Base-by-base conservation (phyloP, 306 rosid species). In the Herpetospermum pedunculosum region DNA sequence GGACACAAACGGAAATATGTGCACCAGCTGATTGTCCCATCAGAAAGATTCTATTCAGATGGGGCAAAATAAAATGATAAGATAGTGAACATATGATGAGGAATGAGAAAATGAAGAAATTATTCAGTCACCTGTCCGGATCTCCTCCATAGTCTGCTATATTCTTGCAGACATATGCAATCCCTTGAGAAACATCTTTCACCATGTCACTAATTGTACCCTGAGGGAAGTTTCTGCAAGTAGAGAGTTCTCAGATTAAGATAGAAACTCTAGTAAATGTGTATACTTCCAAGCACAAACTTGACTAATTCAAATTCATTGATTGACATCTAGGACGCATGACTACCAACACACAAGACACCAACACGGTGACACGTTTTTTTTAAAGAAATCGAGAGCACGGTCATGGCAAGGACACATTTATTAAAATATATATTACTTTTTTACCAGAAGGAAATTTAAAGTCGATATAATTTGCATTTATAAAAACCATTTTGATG, bases 11-110 rank as follows among this genome's bases (percentile, higher is more conserved):
- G 46, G 97, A 89, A 75, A 94, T 91, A 81, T 94, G 97, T 16
- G 99, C 96, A 77, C 96, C 97, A 49, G 99, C 99, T 23, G 97
- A 94, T 91, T 94, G 99, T 77, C 99, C 99, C 99, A 89, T 88
- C 67, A 94, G 89, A 84, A 88, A 94, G 80, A 91, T 83, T 88
- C 99, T 94, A 72, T 44, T 72, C 63, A 76, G 57, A 57, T 47
- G 67, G 62, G 49, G 58, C 44, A 48, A 34, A 30, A 82, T 41
- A n/a, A 32, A 60, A 15, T 30, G 53, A 49, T 29, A 77, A 68
- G 74, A 77, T 29, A 84, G 69, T 75, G 43, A 30, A 75, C 41
- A 38, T 71, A 43, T 59, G 50, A 80, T 41, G 70, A 35, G 37
- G 71, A 73, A 64, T 57, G 73, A 48, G 37, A 47, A 75, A 75